Conservation (phyloP, 768 basidiomycete species). For the Serendipita sp. region DNA sequence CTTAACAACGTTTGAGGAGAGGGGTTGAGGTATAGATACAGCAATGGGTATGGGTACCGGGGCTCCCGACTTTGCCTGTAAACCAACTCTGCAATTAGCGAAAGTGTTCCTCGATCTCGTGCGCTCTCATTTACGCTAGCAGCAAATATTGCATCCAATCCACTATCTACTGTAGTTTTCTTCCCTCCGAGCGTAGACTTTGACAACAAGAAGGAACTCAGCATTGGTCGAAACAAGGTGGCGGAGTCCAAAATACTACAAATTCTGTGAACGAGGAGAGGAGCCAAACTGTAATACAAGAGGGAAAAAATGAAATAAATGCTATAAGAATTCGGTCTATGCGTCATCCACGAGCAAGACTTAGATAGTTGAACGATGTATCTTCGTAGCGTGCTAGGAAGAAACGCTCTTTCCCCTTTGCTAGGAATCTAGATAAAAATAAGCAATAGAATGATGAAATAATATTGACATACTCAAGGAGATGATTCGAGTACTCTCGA, state of each 20-base stretch:
- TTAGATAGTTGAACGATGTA: slow-evolving; percentile 64
- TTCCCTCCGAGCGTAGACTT: background rate
- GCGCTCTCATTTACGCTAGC: slow-evolving; percentile 8
- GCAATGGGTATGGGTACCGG: no score
- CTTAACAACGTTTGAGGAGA: no score
- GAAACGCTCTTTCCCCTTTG: slow-evolving; percentile 49
- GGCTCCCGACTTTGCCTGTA: no score
- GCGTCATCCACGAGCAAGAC: slow-evolving; percentile 52
- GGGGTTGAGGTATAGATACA: no score
- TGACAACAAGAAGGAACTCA: slow-evolving; percentile 1
- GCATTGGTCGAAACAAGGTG: background rate
- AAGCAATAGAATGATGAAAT: background rate
- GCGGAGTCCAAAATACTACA: background rate
- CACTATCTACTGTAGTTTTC: background rate
- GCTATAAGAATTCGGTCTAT: background rate
- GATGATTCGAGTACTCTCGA: slow-evolving; percentile 77
- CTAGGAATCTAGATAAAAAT: slow-evolving; percentile 47
- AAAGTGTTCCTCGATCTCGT: no score
- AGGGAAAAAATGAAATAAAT: background rate
- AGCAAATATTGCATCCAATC: background rate
- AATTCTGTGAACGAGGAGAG: background rate
- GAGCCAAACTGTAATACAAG: background rate
- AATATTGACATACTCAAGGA: slow-evolving; percentile 47
- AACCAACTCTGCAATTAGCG: no score
- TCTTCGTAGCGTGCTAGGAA: slow-evolving; percentile 70